Evolutionary conservation across 345 rosid species (phyloP).

Genomic region (Murraya paniculata): DNA sequence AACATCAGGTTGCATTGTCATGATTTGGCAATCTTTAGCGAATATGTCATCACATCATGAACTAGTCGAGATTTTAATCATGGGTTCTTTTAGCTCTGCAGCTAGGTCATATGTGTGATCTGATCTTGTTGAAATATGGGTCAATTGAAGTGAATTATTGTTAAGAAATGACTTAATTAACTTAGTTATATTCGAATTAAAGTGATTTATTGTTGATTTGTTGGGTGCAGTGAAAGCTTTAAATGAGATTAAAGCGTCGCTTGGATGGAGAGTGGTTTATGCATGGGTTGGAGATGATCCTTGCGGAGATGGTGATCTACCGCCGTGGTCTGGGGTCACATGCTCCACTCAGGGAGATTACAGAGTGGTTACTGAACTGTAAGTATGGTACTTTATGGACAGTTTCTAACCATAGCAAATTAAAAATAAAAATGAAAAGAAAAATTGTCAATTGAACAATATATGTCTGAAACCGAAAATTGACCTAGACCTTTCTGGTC

Average conservation of each 20-base stretch:
- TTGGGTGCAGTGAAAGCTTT: slow-evolving; percentile 73
- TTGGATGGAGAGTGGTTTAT: slow-evolving; percentile 97
- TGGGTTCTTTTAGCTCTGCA: background rate
- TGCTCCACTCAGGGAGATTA: slow-evolving; percentile 89
- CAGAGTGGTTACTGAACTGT: slow-evolving; percentile 87
- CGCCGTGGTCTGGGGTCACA: slow-evolving; percentile 94
- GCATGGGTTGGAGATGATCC: slow-evolving; percentile 99
- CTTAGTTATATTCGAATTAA: background rate
- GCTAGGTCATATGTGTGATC: background rate
- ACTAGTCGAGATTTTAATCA: background rate
- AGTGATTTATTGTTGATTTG: background rate
- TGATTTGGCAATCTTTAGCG: background rate
- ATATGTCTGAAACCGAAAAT: background rate
- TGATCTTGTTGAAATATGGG: background rate
- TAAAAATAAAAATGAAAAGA: no score
- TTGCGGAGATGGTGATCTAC: slow-evolving; percentile 85
- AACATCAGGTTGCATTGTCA: background rate
- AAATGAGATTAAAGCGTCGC: slow-evolving; percentile 93
- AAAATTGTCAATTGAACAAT: background rate
- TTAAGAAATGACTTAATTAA: background rate
- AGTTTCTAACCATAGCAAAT: background rate
- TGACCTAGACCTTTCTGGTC: background rate
- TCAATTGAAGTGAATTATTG: background rate
- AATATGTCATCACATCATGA: background rate
- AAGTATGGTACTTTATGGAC: slow-evolving; percentile 8